Conservation (phyloP, 2,329 filamentous ascomycete genomes). For the Orbilia quercus region DNA sequence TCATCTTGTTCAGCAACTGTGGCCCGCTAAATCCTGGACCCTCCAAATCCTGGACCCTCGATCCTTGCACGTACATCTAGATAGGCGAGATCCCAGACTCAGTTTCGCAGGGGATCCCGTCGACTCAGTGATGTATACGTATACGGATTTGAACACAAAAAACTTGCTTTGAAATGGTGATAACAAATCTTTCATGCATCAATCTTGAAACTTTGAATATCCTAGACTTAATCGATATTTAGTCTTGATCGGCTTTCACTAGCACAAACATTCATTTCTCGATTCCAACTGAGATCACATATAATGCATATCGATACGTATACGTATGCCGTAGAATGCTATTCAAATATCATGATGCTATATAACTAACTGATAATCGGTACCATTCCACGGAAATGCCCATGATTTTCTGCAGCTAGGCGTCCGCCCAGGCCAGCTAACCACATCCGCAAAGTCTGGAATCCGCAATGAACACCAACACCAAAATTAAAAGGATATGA, state of each 20-base stretch:
- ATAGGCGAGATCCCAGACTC: conserved; percentile 31
- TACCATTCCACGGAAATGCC: conserved; percentile 27
- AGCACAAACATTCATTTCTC: too few species aligned
- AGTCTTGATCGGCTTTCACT: too few species aligned
- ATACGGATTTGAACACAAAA: too few species aligned
- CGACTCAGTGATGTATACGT: too few species aligned
- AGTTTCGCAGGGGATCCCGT: conserved; percentile 3
- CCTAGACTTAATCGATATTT: too few species aligned
- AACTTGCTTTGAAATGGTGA: too few species aligned
- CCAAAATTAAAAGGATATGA: background rate
- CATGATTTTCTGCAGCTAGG: conserved; percentile 8
- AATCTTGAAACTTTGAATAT: too few species aligned
- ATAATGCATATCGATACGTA: too few species aligned
- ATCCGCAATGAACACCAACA: background rate
- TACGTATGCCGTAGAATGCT: too few species aligned
- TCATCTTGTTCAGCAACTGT: conserved; percentile 11
- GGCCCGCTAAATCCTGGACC: conserved; percentile 2
- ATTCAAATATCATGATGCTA: conserved; percentile 44
- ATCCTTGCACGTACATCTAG: conserved; percentile 28
- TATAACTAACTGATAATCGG: conserved; percentile 11
- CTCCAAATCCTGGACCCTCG: conserved; percentile 25
- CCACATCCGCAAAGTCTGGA: conserved; percentile 9
- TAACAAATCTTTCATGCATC: too few species aligned
- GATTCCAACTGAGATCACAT: too few species aligned
- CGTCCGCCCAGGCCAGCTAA: conserved; percentile 31